Evolutionary conservation across 192 early-diverging fungal genomes (phyloP).

Genomic region (Anaeromyces robustus): DNA sequence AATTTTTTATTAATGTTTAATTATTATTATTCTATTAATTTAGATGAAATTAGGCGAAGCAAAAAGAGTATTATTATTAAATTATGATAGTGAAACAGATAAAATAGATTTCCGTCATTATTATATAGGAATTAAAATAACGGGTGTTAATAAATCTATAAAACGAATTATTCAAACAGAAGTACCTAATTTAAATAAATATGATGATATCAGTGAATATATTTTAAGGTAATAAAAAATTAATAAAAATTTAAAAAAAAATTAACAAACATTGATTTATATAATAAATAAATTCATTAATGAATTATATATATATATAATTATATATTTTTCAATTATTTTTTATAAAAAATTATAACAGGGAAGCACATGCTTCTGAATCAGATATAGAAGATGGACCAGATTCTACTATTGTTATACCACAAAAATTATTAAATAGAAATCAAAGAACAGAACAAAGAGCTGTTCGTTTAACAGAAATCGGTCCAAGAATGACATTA

Average conservation of each 20-base stretch:
- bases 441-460: slow-evolving; percentile 55
- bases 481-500: slow-evolving; percentile 83
- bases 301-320: not conserved
- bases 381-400: slow-evolving; percentile 85
- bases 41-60: slow-evolving; percentile 82
- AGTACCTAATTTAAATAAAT: slow-evolving; percentile 60
- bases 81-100: slow-evolving; percentile 68
- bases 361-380: slow-evolving; percentile 69
- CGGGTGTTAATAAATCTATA: slow-evolving; percentile 80
- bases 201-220: slow-evolving; percentile 85
- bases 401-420: slow-evolving; percentile 66
- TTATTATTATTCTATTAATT: not conserved
- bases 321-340: not conserved
- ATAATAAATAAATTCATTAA: slow-evolving; percentile 4
- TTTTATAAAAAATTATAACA: not conserved
- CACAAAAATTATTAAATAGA: slow-evolving; percentile 65
- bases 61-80: slow-evolving; percentile 79
- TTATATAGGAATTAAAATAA: slow-evolving; percentile 66
- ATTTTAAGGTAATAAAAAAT: slow-evolving; percentile 63
- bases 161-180: slow-evolving; percentile 63
- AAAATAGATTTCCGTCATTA: slow-evolving; percentile 91
- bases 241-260: too few species aligned
- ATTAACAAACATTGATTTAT: not conserved
- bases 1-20: not conserved
- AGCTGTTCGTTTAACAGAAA: slow-evolving; percentile 69